Percentiles rank a stretch among this genome's conserved stretches.
Evolutionary conservation across 257 asterid species (phyloP).

Genomic region (Salvia hispanica): DNA sequence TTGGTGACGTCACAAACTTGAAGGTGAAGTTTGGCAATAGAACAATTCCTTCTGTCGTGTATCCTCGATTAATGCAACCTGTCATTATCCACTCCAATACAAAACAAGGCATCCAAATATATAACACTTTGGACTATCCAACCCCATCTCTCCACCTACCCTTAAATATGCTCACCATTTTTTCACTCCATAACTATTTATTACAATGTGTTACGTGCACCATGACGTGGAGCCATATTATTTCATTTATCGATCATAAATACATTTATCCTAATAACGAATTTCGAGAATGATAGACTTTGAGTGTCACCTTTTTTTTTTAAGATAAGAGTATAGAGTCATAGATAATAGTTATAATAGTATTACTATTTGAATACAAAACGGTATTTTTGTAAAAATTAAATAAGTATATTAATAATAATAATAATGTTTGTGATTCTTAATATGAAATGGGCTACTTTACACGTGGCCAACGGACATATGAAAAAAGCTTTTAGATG

Average conservation of each 20-base stretch:
- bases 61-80: too few species aligned
- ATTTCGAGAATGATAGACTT: background rate
- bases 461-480: background rate
- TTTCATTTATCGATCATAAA: background rate
- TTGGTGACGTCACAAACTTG: background rate
- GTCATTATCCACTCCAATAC: slow-evolving; percentile 34
- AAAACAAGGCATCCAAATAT: slow-evolving; percentile 43
- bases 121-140: slow-evolving; percentile 40
- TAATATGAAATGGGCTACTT: too few species aligned
- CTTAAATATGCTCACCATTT: background rate
- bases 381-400: too few species aligned
- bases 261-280: background rate
- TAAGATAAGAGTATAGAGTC: too few species aligned
- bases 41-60: too few species aligned
- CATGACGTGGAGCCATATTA: slow-evolving; percentile 20
- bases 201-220: background rate
- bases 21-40: too few species aligned
- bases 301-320: too few species aligned
- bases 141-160: slow-evolving; percentile 47
- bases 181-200: slow-evolving; percentile 16
- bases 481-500: background rate
- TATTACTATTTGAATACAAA: too few species aligned
- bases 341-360: too few species aligned
- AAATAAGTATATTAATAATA: too few species aligned
- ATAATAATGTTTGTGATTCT: too few species aligned